These are phyloP conservation scores for Gloeostereum incarnatum DNA, from an alignment of 768 basidiomycete species.

Conservation along the genomic window DNA sequence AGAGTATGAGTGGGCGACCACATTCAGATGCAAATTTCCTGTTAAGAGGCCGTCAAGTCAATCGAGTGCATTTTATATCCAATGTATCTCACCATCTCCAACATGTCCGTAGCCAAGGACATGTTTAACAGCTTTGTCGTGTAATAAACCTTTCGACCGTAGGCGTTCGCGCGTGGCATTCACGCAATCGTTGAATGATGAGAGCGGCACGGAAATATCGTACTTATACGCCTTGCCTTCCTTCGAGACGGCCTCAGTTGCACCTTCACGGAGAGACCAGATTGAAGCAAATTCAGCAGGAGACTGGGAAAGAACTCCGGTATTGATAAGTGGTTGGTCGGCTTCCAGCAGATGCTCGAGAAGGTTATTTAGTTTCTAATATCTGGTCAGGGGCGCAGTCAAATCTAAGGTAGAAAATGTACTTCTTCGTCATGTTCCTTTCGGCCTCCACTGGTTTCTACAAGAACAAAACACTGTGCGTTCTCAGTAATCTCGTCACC, in stretches of 20 bases:
- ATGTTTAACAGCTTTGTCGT: constrained; percentile 67
- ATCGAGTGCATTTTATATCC: neutral
- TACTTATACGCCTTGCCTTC: constrained; percentile 97
- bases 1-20: constrained; percentile 74
- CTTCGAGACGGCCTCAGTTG: constrained; percentile 89
- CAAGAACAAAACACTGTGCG: constrained; percentile 82
- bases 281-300: constrained; percentile 82
- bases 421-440: constrained; percentile 94
- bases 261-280: constrained; percentile 87
- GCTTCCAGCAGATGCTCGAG: constrained; percentile 71
- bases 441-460: constrained; percentile 91
- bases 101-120: constrained; percentile 95
- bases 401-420: constrained; percentile 4
- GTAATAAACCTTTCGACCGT: constrained; percentile 56
- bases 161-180: constrained; percentile 72
- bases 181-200: constrained; percentile 81
- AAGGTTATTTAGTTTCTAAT: constrained; percentile 79
- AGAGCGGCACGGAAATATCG: constrained; percentile 84
- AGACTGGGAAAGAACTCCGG: constrained; percentile 87
- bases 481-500: constrained; percentile 66
- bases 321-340: constrained; percentile 70
- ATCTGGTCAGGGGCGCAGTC: constrained; percentile 1
- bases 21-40: constrained; percentile 94
- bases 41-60: neutral
- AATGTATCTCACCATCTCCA: constrained; percentile 68